Conservation (phyloP, 176 grass and related monocot species). For the Oryza nivara region DNA sequence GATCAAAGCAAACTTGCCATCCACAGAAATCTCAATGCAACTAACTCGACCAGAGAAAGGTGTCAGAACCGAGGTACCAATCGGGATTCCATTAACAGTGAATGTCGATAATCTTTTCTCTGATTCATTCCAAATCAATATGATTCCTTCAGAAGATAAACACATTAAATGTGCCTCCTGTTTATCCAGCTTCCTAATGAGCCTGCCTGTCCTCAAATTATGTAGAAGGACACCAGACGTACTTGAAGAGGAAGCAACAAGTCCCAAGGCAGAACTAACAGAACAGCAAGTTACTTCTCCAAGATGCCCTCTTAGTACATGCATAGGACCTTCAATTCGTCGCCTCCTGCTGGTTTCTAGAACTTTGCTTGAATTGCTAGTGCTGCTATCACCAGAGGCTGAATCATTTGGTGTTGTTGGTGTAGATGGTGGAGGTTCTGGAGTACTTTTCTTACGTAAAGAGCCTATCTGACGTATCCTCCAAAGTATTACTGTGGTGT, state of each 20-base stretch:
- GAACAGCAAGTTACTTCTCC: slow-evolving; percentile 82
- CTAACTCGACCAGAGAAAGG: slow-evolving; percentile 72
- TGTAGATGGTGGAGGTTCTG: slow-evolving; percentile 75
- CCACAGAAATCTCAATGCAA: slow-evolving; percentile 83
- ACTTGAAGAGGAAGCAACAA: slow-evolving; percentile 74
- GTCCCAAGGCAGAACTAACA: slow-evolving; percentile 88
- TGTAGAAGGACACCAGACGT: slow-evolving; percentile 81
- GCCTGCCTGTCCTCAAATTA: slow-evolving; percentile 84
- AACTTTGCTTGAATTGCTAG: slow-evolving; percentile 48
- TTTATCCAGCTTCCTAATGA: slow-evolving; percentile 71
- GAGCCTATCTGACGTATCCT: slow-evolving; percentile 64
- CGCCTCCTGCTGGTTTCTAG: slow-evolving; percentile 60
- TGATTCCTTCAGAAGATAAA: slow-evolving; percentile 85
- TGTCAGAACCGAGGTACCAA: slow-evolving; percentile 60
- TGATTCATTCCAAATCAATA: slow-evolving; percentile 79
- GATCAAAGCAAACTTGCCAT: slow-evolving; percentile 83
- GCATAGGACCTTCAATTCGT: slow-evolving; percentile 94
- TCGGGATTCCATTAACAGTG: slow-evolving; percentile 81
- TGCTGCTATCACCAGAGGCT: slow-evolving; percentile 40
- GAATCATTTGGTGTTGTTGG: slow-evolving; percentile 59
- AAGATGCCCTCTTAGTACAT: slow-evolving; percentile 95
- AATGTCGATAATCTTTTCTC: slow-evolving; percentile 83
- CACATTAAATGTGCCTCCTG: slow-evolving; percentile 66
- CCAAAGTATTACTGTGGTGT: slow-evolving; percentile 94
- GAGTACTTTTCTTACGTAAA: slow-evolving; percentile 63